phyloP scores from a whole-genome alignment of 176 grass and related monocot genomes.

The Juncus inflexus region DNA sequence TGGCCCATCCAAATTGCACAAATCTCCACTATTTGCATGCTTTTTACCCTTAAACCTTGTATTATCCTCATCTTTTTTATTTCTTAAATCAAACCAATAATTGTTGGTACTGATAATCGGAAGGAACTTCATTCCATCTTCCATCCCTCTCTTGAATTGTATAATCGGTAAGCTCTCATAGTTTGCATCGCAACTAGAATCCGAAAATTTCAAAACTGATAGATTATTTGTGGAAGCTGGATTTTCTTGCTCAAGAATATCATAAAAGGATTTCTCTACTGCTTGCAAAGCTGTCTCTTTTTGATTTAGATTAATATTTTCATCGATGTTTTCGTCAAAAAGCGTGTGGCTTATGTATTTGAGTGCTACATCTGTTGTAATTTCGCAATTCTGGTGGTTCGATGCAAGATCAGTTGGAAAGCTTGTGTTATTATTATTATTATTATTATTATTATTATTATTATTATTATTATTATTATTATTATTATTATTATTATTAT shows the following conservation, averaged over 20 bases:
- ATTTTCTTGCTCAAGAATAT: constrained; percentile 51
- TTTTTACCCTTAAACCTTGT: constrained; percentile 13
- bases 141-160: constrained; percentile 13
- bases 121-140: constrained; percentile 28
- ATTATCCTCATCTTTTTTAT: neutral
- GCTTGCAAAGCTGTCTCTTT: constrained; percentile 39
- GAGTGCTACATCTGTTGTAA: constrained; percentile 20
- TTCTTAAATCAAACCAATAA: constrained; percentile 15
- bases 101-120: constrained; percentile 33
- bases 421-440: no score
- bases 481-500: no score
- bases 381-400: no score
- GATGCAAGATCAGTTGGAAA: no score
- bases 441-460: no score
- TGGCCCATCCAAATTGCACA: constrained; percentile 43
- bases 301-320: constrained; percentile 31
- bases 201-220: constrained; percentile 18
- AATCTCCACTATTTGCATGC: constrained; percentile 18
- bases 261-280: constrained; percentile 56
- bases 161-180: constrained; percentile 3
- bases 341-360: constrained; percentile 42
- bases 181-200: constrained; percentile 4
- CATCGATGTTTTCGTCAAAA: constrained; percentile 56
- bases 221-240: constrained; percentile 22
- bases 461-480: no score